Conservation (phyloP, 2,329 filamentous ascomycete species). For the Elsinoe perseae region DNA sequence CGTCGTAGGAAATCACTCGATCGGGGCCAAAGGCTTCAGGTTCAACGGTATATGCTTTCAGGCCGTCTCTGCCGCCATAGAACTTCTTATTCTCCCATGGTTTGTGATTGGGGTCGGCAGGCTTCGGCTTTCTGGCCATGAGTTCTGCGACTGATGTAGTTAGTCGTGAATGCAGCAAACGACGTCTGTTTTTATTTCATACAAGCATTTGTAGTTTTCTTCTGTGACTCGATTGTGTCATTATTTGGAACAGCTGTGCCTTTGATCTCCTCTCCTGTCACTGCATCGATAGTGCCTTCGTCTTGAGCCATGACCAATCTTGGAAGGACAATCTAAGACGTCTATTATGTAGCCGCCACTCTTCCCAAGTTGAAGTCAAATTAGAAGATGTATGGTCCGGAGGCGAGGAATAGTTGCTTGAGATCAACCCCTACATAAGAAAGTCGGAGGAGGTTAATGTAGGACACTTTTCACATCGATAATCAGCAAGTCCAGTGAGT, state of each 20-base stretch:
- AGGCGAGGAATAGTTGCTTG: no score
- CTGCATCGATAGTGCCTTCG: constrained; percentile 10
- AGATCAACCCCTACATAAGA: no score
- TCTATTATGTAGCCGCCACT: background rate
- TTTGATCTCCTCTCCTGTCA: constrained; percentile 19
- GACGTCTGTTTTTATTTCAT: background rate
- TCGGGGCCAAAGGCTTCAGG: constrained; percentile 54
- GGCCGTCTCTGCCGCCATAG: constrained; percentile 50
- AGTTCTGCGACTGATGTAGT: constrained; percentile 38
- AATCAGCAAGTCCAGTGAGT: background rate
- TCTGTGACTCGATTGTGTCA: background rate
- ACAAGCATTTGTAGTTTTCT: constrained; percentile 18
- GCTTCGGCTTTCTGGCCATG: constrained; percentile 38
- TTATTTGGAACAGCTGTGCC: constrained; percentile 16
- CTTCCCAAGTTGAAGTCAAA: background rate
- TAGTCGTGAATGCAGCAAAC: constrained; percentile 10
- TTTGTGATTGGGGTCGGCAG: constrained; percentile 20
- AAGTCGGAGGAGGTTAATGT: no score
- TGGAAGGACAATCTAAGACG: no score
- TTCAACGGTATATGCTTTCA: constrained; percentile 58
- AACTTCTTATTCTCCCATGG: constrained; percentile 22
- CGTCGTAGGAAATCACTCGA: constrained; percentile 57
- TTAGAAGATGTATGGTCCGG: no score
- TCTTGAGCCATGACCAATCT: background rate
- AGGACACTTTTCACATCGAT: no score